Evolutionary conservation across 345 rosid genomes (phyloP).

Genomic region (Luvunga scandens): DNA sequence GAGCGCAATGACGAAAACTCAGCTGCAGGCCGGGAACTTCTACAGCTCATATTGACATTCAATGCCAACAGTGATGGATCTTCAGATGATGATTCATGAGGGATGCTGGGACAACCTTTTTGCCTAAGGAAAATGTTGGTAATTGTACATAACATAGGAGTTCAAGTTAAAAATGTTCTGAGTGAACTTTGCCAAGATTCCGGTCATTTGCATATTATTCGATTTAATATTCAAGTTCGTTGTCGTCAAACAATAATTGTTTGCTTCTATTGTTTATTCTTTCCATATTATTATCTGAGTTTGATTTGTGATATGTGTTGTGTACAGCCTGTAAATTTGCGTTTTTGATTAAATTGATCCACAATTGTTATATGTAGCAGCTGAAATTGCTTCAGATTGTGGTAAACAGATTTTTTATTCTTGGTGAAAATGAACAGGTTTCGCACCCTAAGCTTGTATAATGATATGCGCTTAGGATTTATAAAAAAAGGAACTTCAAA

Average conservation of each 20-base stretch:
- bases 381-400: background rate
- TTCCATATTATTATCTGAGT: background rate
- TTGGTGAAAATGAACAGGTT: no score
- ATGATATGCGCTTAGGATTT: no score
- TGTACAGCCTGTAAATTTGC: background rate
- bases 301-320: background rate
- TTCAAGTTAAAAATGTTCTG: background rate
- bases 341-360: background rate
- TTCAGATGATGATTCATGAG: slow-evolving; percentile 37
- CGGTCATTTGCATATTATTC: background rate
- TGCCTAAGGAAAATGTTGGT: background rate
- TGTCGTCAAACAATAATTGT: background rate
- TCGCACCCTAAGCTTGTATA: no score
- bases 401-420: background rate
- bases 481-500: no score
- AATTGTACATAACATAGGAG: slow-evolving; percentile 31
- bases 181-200: background rate
- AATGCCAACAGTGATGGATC: slow-evolving; percentile 39
- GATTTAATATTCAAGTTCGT: background rate
- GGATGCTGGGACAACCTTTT: background rate
- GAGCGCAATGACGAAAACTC: slow-evolving; percentile 42
- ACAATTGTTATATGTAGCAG: background rate
- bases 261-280: background rate
- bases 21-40: slow-evolving; percentile 39
- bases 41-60: slow-evolving; percentile 48